phyloP scores from a whole-genome alignment of 2,329 filamentous ascomycete genomes.

The Trichophyton simii region DNA sequence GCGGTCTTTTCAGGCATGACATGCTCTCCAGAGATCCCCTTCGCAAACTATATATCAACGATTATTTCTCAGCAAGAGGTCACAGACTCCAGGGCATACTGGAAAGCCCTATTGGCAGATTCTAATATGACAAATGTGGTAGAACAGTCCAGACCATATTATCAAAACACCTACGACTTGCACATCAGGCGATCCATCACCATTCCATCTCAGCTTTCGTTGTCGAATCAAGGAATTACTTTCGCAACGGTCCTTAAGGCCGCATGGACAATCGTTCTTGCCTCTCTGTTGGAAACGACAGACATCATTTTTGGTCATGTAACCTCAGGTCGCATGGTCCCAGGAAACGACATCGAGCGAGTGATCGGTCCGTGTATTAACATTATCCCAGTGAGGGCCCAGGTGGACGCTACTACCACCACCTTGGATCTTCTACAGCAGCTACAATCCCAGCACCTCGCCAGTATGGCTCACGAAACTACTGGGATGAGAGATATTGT shows the following conservation, averaged over 20 bases:
- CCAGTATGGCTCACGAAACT: conserved; percentile 43
- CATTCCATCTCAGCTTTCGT: neutral
- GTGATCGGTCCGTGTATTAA: conserved; percentile 30
- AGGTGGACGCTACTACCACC: conserved; percentile 25
- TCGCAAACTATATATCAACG: neutral
- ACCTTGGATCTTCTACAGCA: conserved; percentile 42
- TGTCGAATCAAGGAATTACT: conserved; percentile 37
- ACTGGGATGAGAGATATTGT: conserved; percentile 44
- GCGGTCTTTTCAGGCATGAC: neutral
- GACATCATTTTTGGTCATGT: conserved; percentile 51
- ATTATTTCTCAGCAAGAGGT: neutral
- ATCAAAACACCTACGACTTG: neutral
- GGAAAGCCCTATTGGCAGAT: neutral
- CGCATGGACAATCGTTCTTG: conserved; percentile 46
- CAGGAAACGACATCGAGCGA: conserved; percentile 36
- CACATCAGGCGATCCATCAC: neutral
- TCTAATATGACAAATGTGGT: neutral
- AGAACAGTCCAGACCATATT: neutral
- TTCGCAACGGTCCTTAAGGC: conserved; percentile 47
- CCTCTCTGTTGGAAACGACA: conserved; percentile 32
- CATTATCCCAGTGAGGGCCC: neutral
- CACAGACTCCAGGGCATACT: neutral
- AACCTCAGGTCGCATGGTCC: conserved; percentile 45
- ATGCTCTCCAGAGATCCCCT: neutral
- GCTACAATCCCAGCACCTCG: conserved; percentile 39